phyloP scores from a whole-genome alignment of 208 protist genomes.

The Leishmania turanica region DNA sequence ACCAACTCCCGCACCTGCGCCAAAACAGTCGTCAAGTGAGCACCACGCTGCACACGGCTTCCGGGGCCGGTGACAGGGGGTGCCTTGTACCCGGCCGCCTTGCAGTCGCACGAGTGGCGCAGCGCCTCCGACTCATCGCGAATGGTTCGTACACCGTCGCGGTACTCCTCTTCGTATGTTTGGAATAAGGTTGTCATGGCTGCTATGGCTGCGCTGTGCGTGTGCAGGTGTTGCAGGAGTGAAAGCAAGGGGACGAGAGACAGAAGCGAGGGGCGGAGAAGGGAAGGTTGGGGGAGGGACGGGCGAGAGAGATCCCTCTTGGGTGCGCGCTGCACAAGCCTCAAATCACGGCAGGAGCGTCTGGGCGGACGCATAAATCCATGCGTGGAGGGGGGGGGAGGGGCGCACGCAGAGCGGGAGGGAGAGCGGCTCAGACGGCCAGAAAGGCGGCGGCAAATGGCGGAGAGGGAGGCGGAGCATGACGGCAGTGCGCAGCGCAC shows the following conservation, averaged over 20 bases:
- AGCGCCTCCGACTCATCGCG: conserved; percentile 50
- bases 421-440: not conserved
- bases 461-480: not conserved
- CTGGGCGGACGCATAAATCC: not conserved
- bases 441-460: not conserved
- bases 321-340: not conserved
- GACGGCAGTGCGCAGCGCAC: not conserved
- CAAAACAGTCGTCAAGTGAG: conserved; percentile 35
- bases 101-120: conserved; percentile 37
- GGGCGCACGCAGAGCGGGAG: not conserved
- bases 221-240: not conserved
- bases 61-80: conserved; percentile 55
- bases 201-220: not conserved
- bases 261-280: not conserved
- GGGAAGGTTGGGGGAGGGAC: not conserved
- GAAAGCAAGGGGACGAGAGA: not conserved
- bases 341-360: not conserved
- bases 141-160: conserved; percentile 46
- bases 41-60: conserved; percentile 53
- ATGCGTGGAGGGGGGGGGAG: not conserved
- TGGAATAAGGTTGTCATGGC: conserved; percentile 66
- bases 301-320: not conserved
- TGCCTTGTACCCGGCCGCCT: conserved; percentile 39
- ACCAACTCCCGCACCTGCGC: conserved; percentile 57
- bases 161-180: conserved; percentile 79